phyloP scores from a whole-genome alignment of 768 basidiomycete genomes.

The Boletus rufocinnamomeus region DNA sequence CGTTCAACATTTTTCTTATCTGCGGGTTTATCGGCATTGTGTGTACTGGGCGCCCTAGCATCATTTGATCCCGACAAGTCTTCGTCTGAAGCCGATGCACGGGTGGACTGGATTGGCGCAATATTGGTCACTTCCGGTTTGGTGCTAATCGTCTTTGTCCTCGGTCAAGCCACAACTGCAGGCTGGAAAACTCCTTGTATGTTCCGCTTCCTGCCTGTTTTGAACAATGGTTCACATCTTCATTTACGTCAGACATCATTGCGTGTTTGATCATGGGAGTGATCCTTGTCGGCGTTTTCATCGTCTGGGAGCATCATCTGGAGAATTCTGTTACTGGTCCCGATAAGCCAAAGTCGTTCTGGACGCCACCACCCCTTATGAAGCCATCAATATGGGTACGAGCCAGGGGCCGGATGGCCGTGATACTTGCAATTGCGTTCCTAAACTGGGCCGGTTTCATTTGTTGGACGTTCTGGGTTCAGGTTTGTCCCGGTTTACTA shows the following conservation, averaged over 20 bases:
- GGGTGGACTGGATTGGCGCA: slow-evolving; percentile 81
- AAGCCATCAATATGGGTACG: slow-evolving; percentile 61
- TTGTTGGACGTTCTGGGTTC: slow-evolving; percentile 54
- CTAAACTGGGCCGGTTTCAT: slow-evolving; percentile 62
- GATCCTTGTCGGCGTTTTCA: slow-evolving; percentile 54
- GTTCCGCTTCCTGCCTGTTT: slow-evolving; percentile 16
- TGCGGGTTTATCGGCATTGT: slow-evolving; percentile 55
- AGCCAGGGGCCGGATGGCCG: slow-evolving; percentile 62
- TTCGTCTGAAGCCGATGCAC: slow-evolving; percentile 42
- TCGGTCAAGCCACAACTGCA: slow-evolving; percentile 66
- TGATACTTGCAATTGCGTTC: slow-evolving; percentile 63
- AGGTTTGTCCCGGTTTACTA: slow-evolving; percentile 28
- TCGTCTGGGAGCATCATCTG: slow-evolving; percentile 66
- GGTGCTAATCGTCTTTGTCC: slow-evolving; percentile 69
- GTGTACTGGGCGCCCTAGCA: slow-evolving; percentile 53
- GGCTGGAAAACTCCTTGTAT: slow-evolving; percentile 63
- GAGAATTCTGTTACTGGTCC: slow-evolving; percentile 36
- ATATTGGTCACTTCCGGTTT: slow-evolving; percentile 63
- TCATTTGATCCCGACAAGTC: slow-evolving; percentile 59
- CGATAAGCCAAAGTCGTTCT: slow-evolving; percentile 25
- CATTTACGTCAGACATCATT: slow-evolving; percentile 58
- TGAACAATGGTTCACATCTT: slow-evolving; percentile 25
- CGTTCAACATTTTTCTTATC: slow-evolving; percentile 64
- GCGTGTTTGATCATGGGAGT: slow-evolving; percentile 64
- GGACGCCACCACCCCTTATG: slow-evolving; percentile 64